Conservation (phyloP, 2,329 filamentous ascomycete species). For the Xylariaceae sp. region DNA sequence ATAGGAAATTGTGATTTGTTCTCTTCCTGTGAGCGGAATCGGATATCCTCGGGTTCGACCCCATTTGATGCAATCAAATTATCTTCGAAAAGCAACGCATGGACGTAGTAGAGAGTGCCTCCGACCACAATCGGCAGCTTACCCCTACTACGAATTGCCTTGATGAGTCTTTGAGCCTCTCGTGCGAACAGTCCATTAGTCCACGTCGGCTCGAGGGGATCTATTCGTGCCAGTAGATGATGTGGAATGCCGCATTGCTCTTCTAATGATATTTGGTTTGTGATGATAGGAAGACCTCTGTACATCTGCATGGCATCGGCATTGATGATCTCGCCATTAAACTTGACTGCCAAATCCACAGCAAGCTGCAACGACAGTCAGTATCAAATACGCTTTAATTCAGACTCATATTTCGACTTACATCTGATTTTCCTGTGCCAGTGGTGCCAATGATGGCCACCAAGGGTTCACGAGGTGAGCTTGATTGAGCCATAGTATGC, state of each 20-base stretch:
- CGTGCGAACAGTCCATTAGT: constrained; percentile 77
- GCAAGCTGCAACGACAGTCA: constrained; percentile 69
- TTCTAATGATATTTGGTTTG: constrained; percentile 81
- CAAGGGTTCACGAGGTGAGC: constrained; percentile 62
- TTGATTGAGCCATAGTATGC: constrained; percentile 46
- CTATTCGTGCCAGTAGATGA: constrained; percentile 82
- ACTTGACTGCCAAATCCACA: constrained; percentile 80
- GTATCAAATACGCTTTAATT: background rate
- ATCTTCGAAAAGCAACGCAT: constrained; percentile 83
- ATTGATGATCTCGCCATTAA: constrained; percentile 95
- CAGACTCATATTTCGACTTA: no score
- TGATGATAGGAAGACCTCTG: constrained; percentile 87
- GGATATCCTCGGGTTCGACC: constrained; percentile 44
- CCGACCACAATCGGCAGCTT: constrained; percentile 90
- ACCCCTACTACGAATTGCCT: constrained; percentile 77
- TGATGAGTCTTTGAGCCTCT: constrained; percentile 71
- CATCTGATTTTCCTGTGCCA: constrained; percentile 72
- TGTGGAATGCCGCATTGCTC: constrained; percentile 85
- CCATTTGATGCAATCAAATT: constrained; percentile 56
- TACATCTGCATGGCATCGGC: constrained; percentile 99
- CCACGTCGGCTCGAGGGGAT: constrained; percentile 80
- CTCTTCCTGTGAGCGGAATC: constrained; percentile 41
- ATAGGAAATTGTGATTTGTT: constrained; percentile 66
- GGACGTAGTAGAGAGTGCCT: constrained; percentile 94
- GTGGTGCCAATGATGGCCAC: constrained; percentile 88